These are phyloP conservation scores for Naganishia friedmannii DNA, from an alignment of 768 basidiomycete species.

Conservation along the genomic window DNA sequence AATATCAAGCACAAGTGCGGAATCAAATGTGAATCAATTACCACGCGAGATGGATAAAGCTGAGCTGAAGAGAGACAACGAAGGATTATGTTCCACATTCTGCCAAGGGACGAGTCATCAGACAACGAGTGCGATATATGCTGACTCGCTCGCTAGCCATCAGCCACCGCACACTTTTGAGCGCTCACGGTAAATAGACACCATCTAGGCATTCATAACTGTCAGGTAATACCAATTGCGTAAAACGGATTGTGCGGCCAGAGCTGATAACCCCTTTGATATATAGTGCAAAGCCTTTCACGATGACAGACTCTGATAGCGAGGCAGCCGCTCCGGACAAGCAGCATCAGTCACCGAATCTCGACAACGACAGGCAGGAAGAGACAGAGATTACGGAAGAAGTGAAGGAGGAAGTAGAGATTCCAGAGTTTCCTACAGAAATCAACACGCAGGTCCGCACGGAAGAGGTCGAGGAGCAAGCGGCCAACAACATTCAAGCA, in stretches of 20 bases:
- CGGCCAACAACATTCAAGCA: not conserved
- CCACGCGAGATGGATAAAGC: slow-evolving; percentile 4
- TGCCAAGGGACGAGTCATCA: not conserved
- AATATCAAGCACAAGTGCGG: not conserved
- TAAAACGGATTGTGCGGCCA: not conserved
- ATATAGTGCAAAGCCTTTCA: not conserved
- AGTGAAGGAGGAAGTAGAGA: not conserved
- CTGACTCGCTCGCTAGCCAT: not conserved
- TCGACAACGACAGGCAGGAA: not conserved
- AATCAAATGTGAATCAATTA: not conserved
- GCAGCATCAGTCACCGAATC: not conserved
- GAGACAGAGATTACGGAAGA: not conserved
- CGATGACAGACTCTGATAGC: not conserved
- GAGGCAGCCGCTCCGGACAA: not conserved
- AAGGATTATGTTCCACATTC: not conserved
- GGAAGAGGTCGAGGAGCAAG: not conserved
- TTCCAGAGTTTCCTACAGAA: not conserved
- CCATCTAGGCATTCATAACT: not conserved
- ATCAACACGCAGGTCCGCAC: not conserved
- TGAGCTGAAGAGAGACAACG: slow-evolving; percentile 5
- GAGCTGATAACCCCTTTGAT: slow-evolving; percentile 1
- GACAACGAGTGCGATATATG: not conserved
- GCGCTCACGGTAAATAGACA: not conserved
- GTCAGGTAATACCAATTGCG: not conserved
- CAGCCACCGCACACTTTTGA: not conserved